Base-by-base conservation (phyloP, 768 basidiomycete genomes). In the Exsudoporus frostii region DNA sequence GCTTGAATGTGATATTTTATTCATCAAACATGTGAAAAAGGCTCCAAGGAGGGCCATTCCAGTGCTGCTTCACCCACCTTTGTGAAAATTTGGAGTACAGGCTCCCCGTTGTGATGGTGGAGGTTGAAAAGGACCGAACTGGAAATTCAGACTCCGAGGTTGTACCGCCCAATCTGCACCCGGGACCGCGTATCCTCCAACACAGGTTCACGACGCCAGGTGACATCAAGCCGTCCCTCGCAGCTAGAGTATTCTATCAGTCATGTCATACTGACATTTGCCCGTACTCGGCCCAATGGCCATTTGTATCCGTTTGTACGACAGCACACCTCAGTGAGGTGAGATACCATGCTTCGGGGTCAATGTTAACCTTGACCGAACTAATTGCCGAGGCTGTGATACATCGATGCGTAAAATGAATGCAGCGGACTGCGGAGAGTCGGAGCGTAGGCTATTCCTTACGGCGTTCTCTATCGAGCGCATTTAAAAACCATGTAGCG, bases 1-100 rank as follows among this genome's bases (percentile, higher is more conserved):
- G 74, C 73, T 77, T 75, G 75, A 74, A 73, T 74, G 71, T 73
- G 72, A 71, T 66, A 39, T 67, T 53, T 58, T 54, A 42, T 65
- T 76, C 76, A 76, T 76, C 74, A 72, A 58, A 40, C 39, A 15
- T 15, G 19, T n/a, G 20, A 25, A 58, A 39, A 27, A 9, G 13
- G 14, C 24, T 36, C 41, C 25, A 42, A 52, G 15, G 20, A 24
- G 11, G 7, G n/a, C 29, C 15, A 24, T 2, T 10, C n/a, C 19
- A 39, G 24, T 20, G 15, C 38, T 8, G 19, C 29, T 19, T n/a
- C 29, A 49, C 56, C 10, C 34, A 58, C 56, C 33, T 47, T 27
- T 19, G 6, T 14, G 22, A 40, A 20, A 20, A 4, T 15, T 20
- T 42, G 25, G 17, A 19, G 6, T 11, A 9, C 11, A 9, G 17